Conservation (phyloP, 257 asterid species). For the Ajuga chamaepitys region DNA sequence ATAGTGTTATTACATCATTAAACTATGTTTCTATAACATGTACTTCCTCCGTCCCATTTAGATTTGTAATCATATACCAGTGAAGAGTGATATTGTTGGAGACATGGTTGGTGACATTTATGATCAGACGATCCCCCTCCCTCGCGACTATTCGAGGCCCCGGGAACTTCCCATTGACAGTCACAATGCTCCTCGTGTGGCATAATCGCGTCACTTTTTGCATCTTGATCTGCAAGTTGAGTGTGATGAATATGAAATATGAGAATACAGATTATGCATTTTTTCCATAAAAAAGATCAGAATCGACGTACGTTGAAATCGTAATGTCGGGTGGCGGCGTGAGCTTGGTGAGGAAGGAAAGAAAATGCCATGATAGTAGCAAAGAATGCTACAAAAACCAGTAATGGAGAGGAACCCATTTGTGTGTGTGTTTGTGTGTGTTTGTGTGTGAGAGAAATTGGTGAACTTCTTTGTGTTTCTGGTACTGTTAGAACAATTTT, state of each 20-base stretch:
- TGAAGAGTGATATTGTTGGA: slow-evolving; percentile 52
- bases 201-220: slow-evolving; percentile 55
- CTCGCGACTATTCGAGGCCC: slow-evolving; percentile 56
- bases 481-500: slow-evolving; percentile 7
- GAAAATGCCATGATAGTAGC: slow-evolving; percentile 4
- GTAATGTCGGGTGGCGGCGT: slow-evolving; percentile 35
- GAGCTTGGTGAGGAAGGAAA: slow-evolving; percentile 19
- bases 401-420: slow-evolving; percentile 24
- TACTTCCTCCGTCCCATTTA: too few relatives aligned
- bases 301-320: slow-evolving; percentile 28
- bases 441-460: too few relatives aligned
- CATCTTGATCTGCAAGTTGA: slow-evolving; percentile 29
- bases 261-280: too few relatives aligned
- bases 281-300: too few relatives aligned
- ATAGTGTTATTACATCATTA: not conserved
- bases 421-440: not conserved
- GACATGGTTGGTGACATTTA: slow-evolving; percentile 46
- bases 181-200: slow-evolving; percentile 51
- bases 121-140: slow-evolving; percentile 56
- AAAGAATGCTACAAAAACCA: slow-evolving; percentile 11
- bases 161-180: slow-evolving; percentile 61
- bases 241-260: not conserved
- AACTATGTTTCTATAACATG: too few relatives aligned
- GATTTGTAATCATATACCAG: slow-evolving; percentile 34
- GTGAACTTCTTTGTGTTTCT: not conserved